Evolutionary conservation across 306 rosid genomes (phyloP).

Genomic region (Lathyrus tuberosus): DNA sequence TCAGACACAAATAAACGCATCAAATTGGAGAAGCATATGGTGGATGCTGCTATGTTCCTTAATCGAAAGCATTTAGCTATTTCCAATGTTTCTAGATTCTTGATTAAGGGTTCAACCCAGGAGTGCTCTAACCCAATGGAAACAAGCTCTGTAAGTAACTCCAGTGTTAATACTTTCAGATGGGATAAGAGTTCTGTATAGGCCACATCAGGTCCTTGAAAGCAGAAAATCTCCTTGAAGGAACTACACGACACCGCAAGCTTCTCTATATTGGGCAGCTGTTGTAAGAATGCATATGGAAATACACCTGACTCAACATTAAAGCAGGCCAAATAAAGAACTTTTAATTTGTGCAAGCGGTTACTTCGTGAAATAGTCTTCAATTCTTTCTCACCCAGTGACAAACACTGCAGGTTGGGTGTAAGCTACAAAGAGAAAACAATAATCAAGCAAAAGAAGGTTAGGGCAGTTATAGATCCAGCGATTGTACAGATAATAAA

Average conservation of each 20-base stretch:
- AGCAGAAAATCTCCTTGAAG: conserved; percentile 18
- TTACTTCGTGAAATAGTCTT: too few relatives aligned
- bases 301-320: neutral
- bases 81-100: conserved; percentile 13
- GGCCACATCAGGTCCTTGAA: neutral
- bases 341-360: too few relatives aligned
- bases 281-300: too few relatives aligned
- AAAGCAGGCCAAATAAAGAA: neutral
- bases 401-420: too few relatives aligned
- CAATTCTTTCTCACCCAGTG: too few relatives aligned
- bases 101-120: conserved; percentile 4
- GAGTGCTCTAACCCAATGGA: conserved; percentile 37
- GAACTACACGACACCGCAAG: neutral
- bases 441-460: too few relatives aligned
- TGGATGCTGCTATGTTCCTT: neutral
- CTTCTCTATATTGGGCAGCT: too few relatives aligned
- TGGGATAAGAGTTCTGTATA: neutral
- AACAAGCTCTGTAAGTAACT: neutral
- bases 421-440: too few relatives aligned
- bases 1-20: neutral
- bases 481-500: too few relatives aligned
- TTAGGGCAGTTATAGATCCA: too few relatives aligned
- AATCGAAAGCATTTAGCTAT: neutral
- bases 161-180: conserved; percentile 1
- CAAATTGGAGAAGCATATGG: conserved; percentile 13